Evolutionary conservation across 1,139 yeast species (phyloP).

Genomic region (Suhomyces choctaworum): DNA sequence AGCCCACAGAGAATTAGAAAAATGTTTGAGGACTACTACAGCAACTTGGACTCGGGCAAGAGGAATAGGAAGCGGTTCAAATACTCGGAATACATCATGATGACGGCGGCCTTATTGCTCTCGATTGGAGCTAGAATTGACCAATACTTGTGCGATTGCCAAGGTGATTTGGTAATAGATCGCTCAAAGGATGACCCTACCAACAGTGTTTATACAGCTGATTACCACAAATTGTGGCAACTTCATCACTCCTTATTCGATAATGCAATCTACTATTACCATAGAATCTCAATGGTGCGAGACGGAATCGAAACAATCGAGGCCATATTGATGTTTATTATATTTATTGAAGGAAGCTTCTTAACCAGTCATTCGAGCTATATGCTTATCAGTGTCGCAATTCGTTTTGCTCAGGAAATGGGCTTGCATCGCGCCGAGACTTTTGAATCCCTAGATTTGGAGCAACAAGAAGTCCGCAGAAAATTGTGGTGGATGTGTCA

Average conservation of each 20-base stretch:
- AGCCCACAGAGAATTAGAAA: constrained; percentile 11
- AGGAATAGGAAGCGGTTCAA: constrained; percentile 17
- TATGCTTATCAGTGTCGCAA: constrained; percentile 50
- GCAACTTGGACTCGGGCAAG: constrained; percentile 10
- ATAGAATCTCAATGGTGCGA: constrained; percentile 45
- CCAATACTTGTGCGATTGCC: not conserved
- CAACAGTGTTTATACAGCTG: constrained; percentile 1
- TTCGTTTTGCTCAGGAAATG: constrained; percentile 60
- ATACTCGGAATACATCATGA: constrained; percentile 34
- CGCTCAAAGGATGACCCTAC: constrained; percentile 1
- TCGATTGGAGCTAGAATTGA: constrained; percentile 27
- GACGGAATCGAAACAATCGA: constrained; percentile 54
- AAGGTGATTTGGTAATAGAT: constrained; percentile 2
- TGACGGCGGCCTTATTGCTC: constrained; percentile 33
- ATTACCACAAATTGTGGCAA: constrained; percentile 3
- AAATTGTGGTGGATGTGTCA: constrained; percentile 60
- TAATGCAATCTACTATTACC: constrained; percentile 50
- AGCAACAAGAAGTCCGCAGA: constrained; percentile 42
- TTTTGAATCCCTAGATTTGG: constrained; percentile 34
- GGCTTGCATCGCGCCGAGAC: constrained; percentile 66
- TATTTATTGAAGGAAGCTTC: constrained; percentile 47
- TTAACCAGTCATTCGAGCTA: constrained; percentile 45
- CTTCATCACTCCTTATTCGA: constrained; percentile 30
- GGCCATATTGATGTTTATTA: constrained; percentile 47
- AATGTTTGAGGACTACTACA: constrained; percentile 20